Percentiles rank a stretch among this genome's conserved stretches.
These are phyloP conservation scores for Tubosaeta sp. DNA, from an alignment of 768 basidiomycete species.

Conservation along the genomic window DNA sequence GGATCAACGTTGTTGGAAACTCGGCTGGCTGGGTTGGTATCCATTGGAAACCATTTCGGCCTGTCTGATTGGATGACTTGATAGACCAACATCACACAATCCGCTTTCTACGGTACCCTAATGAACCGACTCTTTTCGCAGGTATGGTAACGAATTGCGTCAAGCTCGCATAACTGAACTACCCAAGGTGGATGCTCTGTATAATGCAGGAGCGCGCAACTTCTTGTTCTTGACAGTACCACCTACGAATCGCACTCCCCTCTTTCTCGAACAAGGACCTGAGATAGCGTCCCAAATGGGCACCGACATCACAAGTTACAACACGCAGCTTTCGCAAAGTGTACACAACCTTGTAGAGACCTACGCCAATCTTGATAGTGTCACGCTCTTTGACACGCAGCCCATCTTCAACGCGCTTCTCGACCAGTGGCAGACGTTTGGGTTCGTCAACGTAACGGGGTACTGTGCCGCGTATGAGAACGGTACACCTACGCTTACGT, in stretches of 20 bases:
- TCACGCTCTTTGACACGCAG: slow-evolving; percentile 51
- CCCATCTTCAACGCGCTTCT: slow-evolving; percentile 56
- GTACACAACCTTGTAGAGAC: slow-evolving; percentile 37
- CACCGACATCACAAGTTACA: slow-evolving; percentile 45
- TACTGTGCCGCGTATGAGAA: slow-evolving; percentile 57
- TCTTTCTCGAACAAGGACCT: slow-evolving; percentile 41
- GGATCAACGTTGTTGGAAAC: slow-evolving; percentile 57
- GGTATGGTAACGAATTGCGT: slow-evolving; percentile 5
- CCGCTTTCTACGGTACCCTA: slow-evolving; percentile 22
- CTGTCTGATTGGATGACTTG: not conserved
- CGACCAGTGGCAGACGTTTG: slow-evolving; percentile 47
- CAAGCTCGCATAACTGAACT: not conserved
- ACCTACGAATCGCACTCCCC: slow-evolving; percentile 52
- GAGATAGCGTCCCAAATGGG: slow-evolving; percentile 26
- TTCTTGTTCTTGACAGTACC: slow-evolving; percentile 64
- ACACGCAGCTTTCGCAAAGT: slow-evolving; percentile 39
- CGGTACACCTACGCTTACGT: slow-evolving; percentile 49
- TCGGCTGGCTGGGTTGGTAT: slow-evolving; percentile 15
- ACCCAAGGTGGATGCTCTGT: slow-evolving; percentile 17
- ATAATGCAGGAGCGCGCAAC: slow-evolving; percentile 48
- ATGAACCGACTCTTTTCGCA: slow-evolving; percentile 27
- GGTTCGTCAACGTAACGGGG: slow-evolving; percentile 56
- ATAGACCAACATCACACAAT: slow-evolving; percentile 22
- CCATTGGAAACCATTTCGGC: too few species aligned
- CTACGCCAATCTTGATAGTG: slow-evolving; percentile 41